Evolutionary conservation across 2,329 filamentous ascomycete genomes (phyloP).

Genomic region (Fusarium mangiferae): DNA sequence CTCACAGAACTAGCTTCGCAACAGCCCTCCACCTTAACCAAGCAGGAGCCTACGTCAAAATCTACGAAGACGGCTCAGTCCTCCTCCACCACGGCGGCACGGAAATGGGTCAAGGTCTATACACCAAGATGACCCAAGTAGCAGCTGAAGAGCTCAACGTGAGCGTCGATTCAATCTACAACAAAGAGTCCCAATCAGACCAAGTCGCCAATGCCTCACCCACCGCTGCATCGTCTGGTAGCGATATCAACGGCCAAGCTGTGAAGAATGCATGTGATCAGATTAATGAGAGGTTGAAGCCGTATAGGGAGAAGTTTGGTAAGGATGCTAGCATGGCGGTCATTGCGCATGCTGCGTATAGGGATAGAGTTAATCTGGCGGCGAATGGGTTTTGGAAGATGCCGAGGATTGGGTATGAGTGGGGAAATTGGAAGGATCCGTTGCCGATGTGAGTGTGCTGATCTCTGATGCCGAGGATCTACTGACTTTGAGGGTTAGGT

Average conservation of each 20-base stretch:
- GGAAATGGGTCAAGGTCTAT: not conserved
- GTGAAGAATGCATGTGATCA: not conserved
- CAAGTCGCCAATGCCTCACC: not conserved
- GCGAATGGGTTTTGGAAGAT: constrained; percentile 94
- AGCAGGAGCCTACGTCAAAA: not conserved
- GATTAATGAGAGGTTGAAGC: not conserved
- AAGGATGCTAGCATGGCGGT: not conserved
- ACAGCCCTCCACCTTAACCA: not conserved
- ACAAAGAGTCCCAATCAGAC: not conserved
- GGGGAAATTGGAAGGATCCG: constrained; percentile 92
- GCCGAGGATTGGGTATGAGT: constrained; percentile 89
- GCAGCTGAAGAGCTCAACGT: not conserved
- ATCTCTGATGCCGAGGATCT: rapidly evolving
- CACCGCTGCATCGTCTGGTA: not conserved
- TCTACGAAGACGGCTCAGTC: not conserved
- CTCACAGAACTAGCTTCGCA: not conserved
- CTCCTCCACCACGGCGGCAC: not conserved
- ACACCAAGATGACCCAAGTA: not conserved
- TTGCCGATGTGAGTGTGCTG: constrained; percentile 62
- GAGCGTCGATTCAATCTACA: not conserved
- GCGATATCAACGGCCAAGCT: not conserved
- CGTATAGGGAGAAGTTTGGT: not conserved
- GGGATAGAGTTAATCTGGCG: constrained; percentile 85
- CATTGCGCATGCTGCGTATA: constrained; percentile 13
- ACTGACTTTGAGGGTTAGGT: not conserved